These are phyloP conservation scores for Salpingoeca rosetta DNA, from an alignment of 78 protist species.

Conservation along the genomic window DNA sequence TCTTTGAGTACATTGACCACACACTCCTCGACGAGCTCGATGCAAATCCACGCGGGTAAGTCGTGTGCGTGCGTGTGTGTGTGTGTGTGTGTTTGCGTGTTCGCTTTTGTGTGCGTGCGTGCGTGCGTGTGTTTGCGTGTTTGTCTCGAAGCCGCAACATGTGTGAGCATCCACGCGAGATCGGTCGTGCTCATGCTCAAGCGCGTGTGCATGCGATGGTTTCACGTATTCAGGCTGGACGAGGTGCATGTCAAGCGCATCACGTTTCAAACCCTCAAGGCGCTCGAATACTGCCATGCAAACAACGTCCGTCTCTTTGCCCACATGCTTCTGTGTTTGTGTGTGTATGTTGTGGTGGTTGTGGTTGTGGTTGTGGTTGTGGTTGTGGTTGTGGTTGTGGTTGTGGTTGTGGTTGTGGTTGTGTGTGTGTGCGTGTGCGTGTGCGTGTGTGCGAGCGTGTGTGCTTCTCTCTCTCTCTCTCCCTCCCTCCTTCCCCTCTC, in stretches of 20 bases:
- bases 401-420: background rate
- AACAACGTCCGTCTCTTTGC: background rate
- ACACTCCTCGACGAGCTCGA: conserved; percentile 51
- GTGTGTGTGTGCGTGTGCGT: background rate
- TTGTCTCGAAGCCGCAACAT: too few relatives aligned
- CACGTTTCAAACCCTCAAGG: conserved; percentile 28
- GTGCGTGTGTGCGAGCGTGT: background rate
- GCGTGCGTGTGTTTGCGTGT: too few relatives aligned
- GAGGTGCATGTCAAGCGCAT: background rate
- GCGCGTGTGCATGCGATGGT: too few relatives aligned
- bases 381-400: background rate
- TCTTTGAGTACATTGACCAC: conserved; percentile 45
- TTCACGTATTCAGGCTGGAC: too few relatives aligned
- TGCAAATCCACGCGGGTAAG: conserved; percentile 9
- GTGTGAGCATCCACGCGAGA: too few relatives aligned
- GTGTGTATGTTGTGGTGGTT: background rate
- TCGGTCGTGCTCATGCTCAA: too few relatives aligned
- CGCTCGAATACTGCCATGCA: conserved; percentile 33
- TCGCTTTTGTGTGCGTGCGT: too few relatives aligned
- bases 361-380: too few relatives aligned
- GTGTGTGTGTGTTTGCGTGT: too few relatives aligned
- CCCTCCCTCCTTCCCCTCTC: background rate
- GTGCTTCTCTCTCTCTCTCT: background rate
- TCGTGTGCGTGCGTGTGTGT: too few relatives aligned
- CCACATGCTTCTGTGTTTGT: too few relatives aligned